These are phyloP conservation scores for Clathrospora elynae DNA, from an alignment of 2,329 filamentous ascomycete species.

Conservation along the genomic window DNA sequence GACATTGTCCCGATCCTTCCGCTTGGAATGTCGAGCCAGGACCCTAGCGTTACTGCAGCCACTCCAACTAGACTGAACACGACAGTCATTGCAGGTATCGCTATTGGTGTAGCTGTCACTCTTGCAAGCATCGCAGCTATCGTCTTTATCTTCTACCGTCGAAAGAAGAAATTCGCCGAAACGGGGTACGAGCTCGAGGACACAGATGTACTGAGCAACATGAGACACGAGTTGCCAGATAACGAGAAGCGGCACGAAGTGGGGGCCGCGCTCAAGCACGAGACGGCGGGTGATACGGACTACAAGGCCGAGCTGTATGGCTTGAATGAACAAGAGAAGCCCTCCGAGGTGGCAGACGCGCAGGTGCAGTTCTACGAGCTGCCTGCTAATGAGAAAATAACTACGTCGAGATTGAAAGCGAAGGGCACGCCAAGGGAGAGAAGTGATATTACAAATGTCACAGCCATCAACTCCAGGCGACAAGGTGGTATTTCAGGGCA, in stretches of 20 bases:
- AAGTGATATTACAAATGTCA: too few species aligned
- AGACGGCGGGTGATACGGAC: slow-evolving; percentile 20
- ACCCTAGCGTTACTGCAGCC: neutral
- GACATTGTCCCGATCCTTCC: slow-evolving; percentile 44
- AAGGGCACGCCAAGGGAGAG: slow-evolving; percentile 16
- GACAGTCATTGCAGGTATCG: slow-evolving; percentile 35
- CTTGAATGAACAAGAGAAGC: slow-evolving; percentile 21
- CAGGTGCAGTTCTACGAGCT: slow-evolving; percentile 19
- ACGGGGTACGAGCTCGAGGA: slow-evolving; percentile 21
- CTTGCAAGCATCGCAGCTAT: slow-evolving; percentile 1
- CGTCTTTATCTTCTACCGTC: slow-evolving; percentile 22
- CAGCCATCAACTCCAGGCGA: neutral
- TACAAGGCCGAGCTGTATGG: slow-evolving; percentile 21
- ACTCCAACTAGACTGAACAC: slow-evolving; percentile 11
- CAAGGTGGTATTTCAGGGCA: slow-evolving; percentile 3
- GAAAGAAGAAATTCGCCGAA: slow-evolving; percentile 9
- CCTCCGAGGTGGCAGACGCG: slow-evolving; percentile 11
- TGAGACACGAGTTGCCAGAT: slow-evolving; percentile 13
- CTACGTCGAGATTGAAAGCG: slow-evolving; percentile 20
- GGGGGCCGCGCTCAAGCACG: slow-evolving; percentile 19
- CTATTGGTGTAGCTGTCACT: slow-evolving; percentile 22
- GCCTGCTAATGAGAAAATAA: slow-evolving; percentile 16
- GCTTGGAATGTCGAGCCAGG: too few species aligned
- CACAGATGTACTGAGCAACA: slow-evolving; percentile 13
- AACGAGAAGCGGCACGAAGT: slow-evolving; percentile 21